Evolutionary conservation across 2,329 filamentous ascomycete genomes (phyloP).

Genomic region (Fusarium subglutinans): DNA sequence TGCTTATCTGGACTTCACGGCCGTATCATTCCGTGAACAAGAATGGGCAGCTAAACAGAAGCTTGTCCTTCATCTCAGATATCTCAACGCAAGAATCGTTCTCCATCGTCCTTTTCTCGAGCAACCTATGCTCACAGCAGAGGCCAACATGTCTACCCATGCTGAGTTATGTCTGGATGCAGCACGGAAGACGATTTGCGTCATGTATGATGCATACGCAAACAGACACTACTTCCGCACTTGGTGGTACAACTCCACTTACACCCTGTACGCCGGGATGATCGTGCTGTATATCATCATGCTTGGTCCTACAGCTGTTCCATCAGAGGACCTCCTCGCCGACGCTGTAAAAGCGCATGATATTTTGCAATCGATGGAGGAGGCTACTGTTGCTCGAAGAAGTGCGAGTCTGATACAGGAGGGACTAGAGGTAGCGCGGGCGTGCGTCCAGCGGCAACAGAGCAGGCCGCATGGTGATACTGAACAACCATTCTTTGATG

Average conservation of each 20-base stretch:
- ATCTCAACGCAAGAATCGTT: not conserved
- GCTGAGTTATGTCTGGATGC: not conserved
- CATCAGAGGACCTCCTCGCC: not conserved
- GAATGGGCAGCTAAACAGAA: slow-evolving; percentile 1
- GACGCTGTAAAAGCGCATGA: not conserved
- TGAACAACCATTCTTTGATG: not conserved
- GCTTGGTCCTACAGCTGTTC: not conserved
- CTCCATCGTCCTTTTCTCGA: not conserved
- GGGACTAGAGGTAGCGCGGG: not conserved
- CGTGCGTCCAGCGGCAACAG: not conserved
- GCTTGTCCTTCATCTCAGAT: not conserved
- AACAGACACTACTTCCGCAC: slow-evolving; percentile 1
- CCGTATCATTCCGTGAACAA: not conserved
- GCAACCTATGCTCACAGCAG: not conserved
- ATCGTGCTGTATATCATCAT: slow-evolving; percentile 13
- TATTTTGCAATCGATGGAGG: slow-evolving; percentile 1
- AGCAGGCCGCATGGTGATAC: not conserved
- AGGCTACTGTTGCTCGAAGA: not conserved
- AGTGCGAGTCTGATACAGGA: not conserved
- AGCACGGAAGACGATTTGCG: not conserved
- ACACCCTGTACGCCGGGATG: slow-evolving; percentile 5
- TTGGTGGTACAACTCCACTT: slow-evolving; percentile 12
- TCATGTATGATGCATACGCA: not conserved
- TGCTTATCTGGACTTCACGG: not conserved
- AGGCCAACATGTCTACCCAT: not conserved